phyloP scores from a whole-genome alignment of 305 asterid genomes.

The Rubia balearica region DNA sequence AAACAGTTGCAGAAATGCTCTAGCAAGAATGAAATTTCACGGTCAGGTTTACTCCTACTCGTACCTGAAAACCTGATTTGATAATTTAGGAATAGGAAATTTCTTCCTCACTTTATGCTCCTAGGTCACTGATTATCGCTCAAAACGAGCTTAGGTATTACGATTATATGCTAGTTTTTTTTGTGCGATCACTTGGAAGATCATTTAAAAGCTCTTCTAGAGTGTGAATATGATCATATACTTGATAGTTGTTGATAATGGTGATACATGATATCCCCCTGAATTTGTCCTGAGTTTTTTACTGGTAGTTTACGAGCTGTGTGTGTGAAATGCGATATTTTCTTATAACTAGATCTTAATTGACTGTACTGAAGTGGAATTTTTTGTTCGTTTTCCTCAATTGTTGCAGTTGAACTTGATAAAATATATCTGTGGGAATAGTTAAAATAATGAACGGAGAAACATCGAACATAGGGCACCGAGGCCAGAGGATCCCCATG shows the following conservation, averaged over 20 bases:
- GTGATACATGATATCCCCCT: neutral
- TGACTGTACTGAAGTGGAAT: neutral
- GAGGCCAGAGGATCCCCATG: neutral
- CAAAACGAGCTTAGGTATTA: neutral
- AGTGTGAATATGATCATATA: neutral
- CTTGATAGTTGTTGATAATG: neutral
- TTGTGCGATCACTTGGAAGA: neutral
- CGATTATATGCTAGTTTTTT: neutral
- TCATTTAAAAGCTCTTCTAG: neutral
- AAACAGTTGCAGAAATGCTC: neutral
- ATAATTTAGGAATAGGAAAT: neutral
- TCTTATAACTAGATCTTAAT: neutral
- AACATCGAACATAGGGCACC: conserved; percentile 18
- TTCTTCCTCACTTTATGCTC: neutral
- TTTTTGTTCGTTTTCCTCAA: neutral
- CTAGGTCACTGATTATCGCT: neutral
- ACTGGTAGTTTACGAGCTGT: neutral
- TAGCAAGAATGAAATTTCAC: neutral
- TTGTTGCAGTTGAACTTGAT: neutral
- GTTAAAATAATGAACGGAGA: conserved; percentile 17
- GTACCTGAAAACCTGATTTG: neutral
- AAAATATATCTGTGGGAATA: neutral
- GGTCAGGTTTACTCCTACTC: too few species aligned
- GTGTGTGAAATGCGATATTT: neutral
- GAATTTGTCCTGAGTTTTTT: neutral